Evolutionary conservation across 2,329 filamentous ascomycete genomes (phyloP).

Genomic region (Rutstroemia sp.): DNA sequence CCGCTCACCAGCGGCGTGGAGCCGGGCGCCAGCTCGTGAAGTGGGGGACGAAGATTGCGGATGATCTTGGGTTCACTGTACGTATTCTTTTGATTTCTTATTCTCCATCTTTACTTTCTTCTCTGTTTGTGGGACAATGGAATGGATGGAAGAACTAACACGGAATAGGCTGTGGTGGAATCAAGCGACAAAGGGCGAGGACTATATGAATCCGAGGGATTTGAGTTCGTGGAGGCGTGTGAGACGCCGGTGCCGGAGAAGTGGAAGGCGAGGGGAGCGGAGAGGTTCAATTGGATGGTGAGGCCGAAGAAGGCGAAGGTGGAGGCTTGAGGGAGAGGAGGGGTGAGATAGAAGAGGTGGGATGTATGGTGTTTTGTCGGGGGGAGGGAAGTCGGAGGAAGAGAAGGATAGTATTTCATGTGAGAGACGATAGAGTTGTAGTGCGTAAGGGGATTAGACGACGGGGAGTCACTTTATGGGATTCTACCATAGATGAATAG

Average conservation of each 20-base stretch:
- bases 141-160: not conserved
- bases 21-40: not conserved
- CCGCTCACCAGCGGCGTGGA: not conserved
- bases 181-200: not conserved
- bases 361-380: not conserved
- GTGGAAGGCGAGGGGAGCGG: not conserved
- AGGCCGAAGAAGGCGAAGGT: not conserved
- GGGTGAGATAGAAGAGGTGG: no score
- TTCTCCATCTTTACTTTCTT: not conserved
- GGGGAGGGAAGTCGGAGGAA: no score
- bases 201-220: not conserved
- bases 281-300: not conserved
- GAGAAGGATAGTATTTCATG: no score
- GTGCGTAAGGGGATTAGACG: no score
- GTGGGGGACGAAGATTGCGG: not conserved
- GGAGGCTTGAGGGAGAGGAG: not conserved
- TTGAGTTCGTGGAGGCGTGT: not conserved
- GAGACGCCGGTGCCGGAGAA: not conserved
- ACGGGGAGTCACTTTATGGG: no score
- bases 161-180: not conserved
- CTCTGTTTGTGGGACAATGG: not conserved
- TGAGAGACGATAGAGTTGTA: no score
- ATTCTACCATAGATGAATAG: no score
- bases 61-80: not conserved
- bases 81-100: no score